Percentiles rank a stretch among this genome's conserved stretches.
Evolutionary conservation across 2,329 filamentous ascomycete species (phyloP).

Genomic region (Lachnellula subtilissima): DNA sequence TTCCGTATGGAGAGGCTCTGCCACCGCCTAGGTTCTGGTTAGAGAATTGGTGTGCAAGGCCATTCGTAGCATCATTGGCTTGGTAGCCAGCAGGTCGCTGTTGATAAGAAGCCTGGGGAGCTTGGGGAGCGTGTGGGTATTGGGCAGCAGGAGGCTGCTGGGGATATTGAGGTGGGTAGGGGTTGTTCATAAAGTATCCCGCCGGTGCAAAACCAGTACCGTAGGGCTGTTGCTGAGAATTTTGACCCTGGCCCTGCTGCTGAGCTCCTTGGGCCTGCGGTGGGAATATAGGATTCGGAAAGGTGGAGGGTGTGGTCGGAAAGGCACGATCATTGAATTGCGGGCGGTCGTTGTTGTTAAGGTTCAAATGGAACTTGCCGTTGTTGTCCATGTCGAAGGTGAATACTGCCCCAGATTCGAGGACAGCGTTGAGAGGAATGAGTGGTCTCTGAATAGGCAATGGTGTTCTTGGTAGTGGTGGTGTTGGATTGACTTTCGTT

Average conservation of each 20-base stretch:
- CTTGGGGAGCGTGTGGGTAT: slow-evolving; percentile 53
- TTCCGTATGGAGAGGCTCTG: slow-evolving; percentile 64
- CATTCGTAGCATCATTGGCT: slow-evolving; percentile 80
- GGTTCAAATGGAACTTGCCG: slow-evolving; percentile 28
- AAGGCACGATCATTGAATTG: slow-evolving; percentile 69
- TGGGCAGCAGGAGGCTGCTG: slow-evolving; percentile 38
- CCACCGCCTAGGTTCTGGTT: slow-evolving; percentile 81
- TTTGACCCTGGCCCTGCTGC: slow-evolving; percentile 33
- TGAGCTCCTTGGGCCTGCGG: slow-evolving; percentile 28
- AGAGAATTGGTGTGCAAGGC: slow-evolving; percentile 91
- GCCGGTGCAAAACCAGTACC: slow-evolving; percentile 37
- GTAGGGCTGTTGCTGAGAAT: slow-evolving; percentile 40
- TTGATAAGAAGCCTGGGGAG: slow-evolving; percentile 43
- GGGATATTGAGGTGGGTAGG: slow-evolving; percentile 42
- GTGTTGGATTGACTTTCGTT: neutral
- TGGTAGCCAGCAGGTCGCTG: slow-evolving; percentile 48
- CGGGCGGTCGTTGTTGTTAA: slow-evolving; percentile 45
- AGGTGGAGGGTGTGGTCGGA: slow-evolving; percentile 90
- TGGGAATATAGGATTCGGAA: slow-evolving; percentile 74
- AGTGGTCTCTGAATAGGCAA: neutral
- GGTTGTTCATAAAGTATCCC: slow-evolving; percentile 59
- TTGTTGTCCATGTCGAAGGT: slow-evolving; percentile 24
- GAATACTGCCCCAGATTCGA: neutral
- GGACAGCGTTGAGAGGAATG: neutral
- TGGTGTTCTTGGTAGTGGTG: neutral